A percentile compares a stretch with the other conserved stretches of the same genome.
phyloP scores from a whole-genome alignment of 2,329 filamentous ascomycete genomes.

The Neopestalotiopsis sp. region DNA sequence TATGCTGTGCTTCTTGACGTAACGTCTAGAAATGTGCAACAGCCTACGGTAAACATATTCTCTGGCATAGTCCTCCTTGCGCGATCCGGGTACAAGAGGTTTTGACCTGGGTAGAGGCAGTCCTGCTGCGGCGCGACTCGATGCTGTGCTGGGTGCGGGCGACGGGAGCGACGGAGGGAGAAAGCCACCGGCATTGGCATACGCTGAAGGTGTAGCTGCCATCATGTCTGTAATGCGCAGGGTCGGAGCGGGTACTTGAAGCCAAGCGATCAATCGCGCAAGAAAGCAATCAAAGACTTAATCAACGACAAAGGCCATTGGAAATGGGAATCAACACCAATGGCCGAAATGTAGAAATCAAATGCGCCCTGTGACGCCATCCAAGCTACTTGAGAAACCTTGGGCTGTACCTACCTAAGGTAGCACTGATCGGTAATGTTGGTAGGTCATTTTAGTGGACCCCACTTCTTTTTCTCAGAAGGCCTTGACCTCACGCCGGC shows the following conservation, averaged over 20 bases:
- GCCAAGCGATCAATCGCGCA: not conserved
- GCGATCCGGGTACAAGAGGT: conserved; percentile 59
- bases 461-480: not conserved
- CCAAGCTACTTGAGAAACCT: not conserved
- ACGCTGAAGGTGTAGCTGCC: not conserved
- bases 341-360: not conserved
- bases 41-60: conserved; percentile 61
- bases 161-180: conserved; percentile 56
- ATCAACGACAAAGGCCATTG: not conserved
- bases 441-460: not conserved
- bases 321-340: not conserved
- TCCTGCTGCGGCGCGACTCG: conserved; percentile 41
- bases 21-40: conserved; percentile 60
- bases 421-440: too few relatives aligned
- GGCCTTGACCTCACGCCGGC: not conserved
- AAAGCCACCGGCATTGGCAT: conserved; percentile 52
- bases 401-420: not conserved
- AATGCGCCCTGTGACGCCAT: conserved; percentile 30
- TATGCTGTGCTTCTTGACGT: conserved; percentile 62
- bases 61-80: conserved; percentile 64
- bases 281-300: not conserved
- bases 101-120: conserved; percentile 62
- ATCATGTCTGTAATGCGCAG: not conserved
- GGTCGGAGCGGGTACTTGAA: not conserved
- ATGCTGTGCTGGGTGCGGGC: conserved; percentile 57